Base-by-base conservation (phyloP, 345 rosid species). In the Alliaria petiolata region DNA sequence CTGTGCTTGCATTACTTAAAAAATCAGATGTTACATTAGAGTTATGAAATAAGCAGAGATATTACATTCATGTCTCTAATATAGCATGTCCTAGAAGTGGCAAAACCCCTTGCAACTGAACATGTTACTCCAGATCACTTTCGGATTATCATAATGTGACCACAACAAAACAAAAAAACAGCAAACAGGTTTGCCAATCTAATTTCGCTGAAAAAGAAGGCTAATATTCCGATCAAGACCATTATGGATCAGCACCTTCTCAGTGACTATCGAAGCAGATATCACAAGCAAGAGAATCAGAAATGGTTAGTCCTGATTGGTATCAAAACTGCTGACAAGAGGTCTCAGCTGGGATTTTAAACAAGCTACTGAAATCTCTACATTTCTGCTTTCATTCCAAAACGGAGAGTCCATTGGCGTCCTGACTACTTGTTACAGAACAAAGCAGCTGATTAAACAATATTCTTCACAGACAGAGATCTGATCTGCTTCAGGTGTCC, bases 221-320 rank as follows among this genome's bases (percentile, higher is more conserved):
- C 65, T 15, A 19, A 3, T 17, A 65, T 45, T 40, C 77, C 65
- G 66, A 56, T 26, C 59, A 65, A 44, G 55, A 65, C 50, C 56
- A 44, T 39, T 49, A 64, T 25, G 6, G 40, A 64, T 64, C 69
- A 72, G 46, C 42, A 62, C 44, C 42, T 33, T 33, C 26, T 55
- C 26, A 16, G n/a, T 55, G 61, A 55, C 61, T 55, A 34, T 26
- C 34, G 39, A 33, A 33, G 43, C 13, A 4, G 42, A 34, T 34
- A 55, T 4, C 36, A 33, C 61, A 34, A 4, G 38, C 25, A 55
- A 55, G 14, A 55, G 14, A 55, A 15, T 16, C 13, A 55, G 15
- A 1, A 3, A 22, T 22, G 25, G 25, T 22, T 22, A 22, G 25
- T 22, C 25, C 25, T 22, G 25, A 22, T 1, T 3, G 25, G 25